Evolutionary conservation across 495 filamentous ascomycete genomes (phyloP), one percentile per base, ranked within the genome.

Genomic region (Aspergillus biplanus): DNA sequence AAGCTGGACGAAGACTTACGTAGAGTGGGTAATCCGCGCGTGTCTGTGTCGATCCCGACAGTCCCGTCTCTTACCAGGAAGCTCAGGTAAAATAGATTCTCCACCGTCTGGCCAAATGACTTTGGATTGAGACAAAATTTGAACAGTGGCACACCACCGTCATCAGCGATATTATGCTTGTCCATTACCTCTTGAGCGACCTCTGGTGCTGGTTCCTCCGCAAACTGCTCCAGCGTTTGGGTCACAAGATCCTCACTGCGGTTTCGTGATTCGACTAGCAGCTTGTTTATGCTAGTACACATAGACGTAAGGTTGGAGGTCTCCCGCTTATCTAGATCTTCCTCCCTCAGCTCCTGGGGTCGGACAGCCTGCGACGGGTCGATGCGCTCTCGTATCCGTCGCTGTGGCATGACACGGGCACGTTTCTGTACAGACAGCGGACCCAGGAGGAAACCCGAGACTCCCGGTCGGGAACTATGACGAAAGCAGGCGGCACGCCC

Each of bases 81-180:
- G 71, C 90, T 94, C 61, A 97, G 83, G 70, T 97, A 97, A 76
- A 99, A 99, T 67, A 99, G 76, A 72, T 99, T 99, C 74, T 99
- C 95, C 4, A 98, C 86, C 3, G 92, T 97, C 76, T 99, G 96
- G 0, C 93, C 92, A 69, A 98, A 99, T 1, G 91, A 96, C 1
- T 75, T 73, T 4, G 95, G 94, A 65, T 99, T 96, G 61, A 97
- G 81, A 35, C 91, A 91, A 65, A 97, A 97, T 46, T 86, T 82
- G 73, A 97, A 89, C 9, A 98, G 77, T 15, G 87, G 84, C 2
- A 96, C 79, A 6, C 88, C 89, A 0, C 87, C 88, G 46, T 86
- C 86, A 8, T 81, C 75, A 4, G 83, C 80, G 15, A 94, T 74
- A 6, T 84, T 76, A 59, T 89, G 68, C 52, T 80, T 74, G 21